Percentiles rank a stretch among this genome's conserved stretches.
These are phyloP conservation scores for Stereocaulon alpinum DNA, from an alignment of 495 filamentous ascomycete species.

Conservation along the genomic window DNA sequence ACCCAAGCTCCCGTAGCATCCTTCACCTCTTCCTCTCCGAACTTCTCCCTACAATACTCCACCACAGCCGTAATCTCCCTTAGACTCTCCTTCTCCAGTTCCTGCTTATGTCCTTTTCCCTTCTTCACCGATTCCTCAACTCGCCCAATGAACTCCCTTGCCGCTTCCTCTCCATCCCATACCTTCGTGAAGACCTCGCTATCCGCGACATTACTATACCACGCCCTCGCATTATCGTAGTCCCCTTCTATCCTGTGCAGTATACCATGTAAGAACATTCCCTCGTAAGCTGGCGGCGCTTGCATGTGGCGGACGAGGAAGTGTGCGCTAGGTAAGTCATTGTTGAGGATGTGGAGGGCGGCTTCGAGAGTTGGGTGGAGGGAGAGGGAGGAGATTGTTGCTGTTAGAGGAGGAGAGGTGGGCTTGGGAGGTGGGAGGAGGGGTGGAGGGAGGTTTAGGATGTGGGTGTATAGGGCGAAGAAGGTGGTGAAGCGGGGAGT, in stretches of 20 bases:
- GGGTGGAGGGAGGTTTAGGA: conserved; percentile 22
- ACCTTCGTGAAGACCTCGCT: conserved; percentile 24
- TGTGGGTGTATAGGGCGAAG: conserved; percentile 19
- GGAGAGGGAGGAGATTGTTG: conserved; percentile 27
- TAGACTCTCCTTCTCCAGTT: conserved; percentile 23
- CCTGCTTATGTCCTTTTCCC: conserved; percentile 15
- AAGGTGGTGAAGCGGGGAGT: conserved; percentile 13
- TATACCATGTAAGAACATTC: conserved; percentile 38
- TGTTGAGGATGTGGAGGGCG: conserved; percentile 37
- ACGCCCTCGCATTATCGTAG: conserved; percentile 34
- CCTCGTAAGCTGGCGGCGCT: conserved; percentile 32
- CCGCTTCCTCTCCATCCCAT: conserved; percentile 22
- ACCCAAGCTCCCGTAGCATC: conserved; percentile 32
- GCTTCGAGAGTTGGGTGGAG: conserved; percentile 37
- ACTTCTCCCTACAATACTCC: conserved; percentile 29
- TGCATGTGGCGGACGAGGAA: conserved; percentile 42
- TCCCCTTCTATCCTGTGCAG: conserved; percentile 39
- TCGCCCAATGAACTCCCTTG: conserved; percentile 20
- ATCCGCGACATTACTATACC: conserved; percentile 31
- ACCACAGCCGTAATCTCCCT: conserved; percentile 30
- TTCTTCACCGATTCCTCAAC: conserved; percentile 25
- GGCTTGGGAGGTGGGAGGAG: conserved; percentile 23
- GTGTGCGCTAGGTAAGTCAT: conserved; percentile 36
- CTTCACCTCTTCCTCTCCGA: conserved; percentile 25
- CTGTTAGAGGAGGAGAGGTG: conserved; percentile 21